A percentile compares a stretch with the other conserved stretches of the same genome.
Evolutionary conservation across 352 stramenopile genomes (phyloP).

Genomic region (Phytophthora tubulina): DNA sequence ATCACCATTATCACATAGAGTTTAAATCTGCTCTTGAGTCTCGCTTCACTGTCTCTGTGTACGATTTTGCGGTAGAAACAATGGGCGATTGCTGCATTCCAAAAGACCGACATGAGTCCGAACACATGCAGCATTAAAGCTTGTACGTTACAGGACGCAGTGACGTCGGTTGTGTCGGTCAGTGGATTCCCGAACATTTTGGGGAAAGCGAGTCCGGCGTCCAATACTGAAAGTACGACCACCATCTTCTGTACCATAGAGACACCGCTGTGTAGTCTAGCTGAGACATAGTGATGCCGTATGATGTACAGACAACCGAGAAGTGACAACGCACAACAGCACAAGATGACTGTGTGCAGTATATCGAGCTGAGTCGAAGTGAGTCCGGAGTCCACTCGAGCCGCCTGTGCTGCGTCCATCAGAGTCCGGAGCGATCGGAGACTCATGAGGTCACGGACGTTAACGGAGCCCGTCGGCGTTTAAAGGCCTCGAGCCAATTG

Average conservation of each 20-base stretch:
- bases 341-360: conserved; percentile 50
- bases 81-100: conserved; percentile 77
- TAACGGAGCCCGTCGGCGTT: conserved; percentile 34
- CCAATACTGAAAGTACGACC: conserved; percentile 71
- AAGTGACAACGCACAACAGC: conserved; percentile 55
- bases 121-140: conserved; percentile 62
- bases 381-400: conserved; percentile 13
- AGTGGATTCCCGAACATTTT: conserved; percentile 60
- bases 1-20: conserved; percentile 64
- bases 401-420: too few relatives aligned
- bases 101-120: conserved; percentile 71
- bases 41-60: conserved; percentile 67
- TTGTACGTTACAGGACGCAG: conserved; percentile 55
- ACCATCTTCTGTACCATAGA: conserved; percentile 80
- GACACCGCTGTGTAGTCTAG: conserved; percentile 41
- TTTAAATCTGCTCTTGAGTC: conserved; percentile 67
- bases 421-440: conserved; percentile 2
- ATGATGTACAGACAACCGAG: conserved; percentile 59
- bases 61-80: conserved; percentile 81
- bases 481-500: not conserved
- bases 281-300: conserved; percentile 52
- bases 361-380: conserved; percentile 38
- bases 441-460: conserved; percentile 26
- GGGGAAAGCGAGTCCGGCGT: conserved; percentile 57
- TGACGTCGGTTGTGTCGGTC: conserved; percentile 20